Percentiles rank a stretch among this genome's conserved stretches.
phyloP scores from a whole-genome alignment of 257 asterid genomes.

The Penstemon eatonii region DNA sequence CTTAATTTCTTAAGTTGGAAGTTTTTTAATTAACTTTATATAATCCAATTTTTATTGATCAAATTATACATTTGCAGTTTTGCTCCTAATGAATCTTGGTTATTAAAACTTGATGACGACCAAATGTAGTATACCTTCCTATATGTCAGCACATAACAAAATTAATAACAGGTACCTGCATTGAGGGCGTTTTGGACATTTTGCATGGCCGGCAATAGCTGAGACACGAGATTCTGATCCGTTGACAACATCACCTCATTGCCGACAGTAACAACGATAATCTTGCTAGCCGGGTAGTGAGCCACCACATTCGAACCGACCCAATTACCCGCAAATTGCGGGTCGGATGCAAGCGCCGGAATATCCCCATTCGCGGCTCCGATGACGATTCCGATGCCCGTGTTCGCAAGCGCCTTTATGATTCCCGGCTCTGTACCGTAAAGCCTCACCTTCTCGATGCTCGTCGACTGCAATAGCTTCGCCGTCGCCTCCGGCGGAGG shows the following conservation, averaged over 20 bases:
- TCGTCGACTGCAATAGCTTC: slow-evolving; percentile 69
- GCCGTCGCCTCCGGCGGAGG: slow-evolving; percentile 90
- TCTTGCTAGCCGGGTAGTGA: slow-evolving; percentile 79
- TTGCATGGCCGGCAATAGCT: slow-evolving; percentile 89
- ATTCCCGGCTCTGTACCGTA: slow-evolving; percentile 91
- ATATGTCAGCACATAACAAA: too few relatives aligned
- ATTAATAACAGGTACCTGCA: slow-evolving; percentile 45
- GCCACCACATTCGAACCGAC: slow-evolving; percentile 66
- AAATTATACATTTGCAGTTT: too few relatives aligned
- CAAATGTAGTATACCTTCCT: too few relatives aligned
- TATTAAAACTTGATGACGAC: too few relatives aligned
- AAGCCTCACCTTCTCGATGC: slow-evolving; percentile 80
- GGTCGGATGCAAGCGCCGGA: slow-evolving; percentile 86
- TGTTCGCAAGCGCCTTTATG: slow-evolving; percentile 69
- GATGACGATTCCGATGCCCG: slow-evolving; percentile 82
- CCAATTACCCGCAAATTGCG: slow-evolving; percentile 87
- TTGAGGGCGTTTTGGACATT: slow-evolving; percentile 98
- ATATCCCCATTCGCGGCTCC: slow-evolving; percentile 95
- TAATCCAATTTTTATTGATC: too few relatives aligned
- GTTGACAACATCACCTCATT: slow-evolving; percentile 76
- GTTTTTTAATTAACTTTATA: too few relatives aligned
- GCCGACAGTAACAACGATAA: slow-evolving; percentile 74
- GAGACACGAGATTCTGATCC: slow-evolving; percentile 61
- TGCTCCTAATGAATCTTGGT: too few relatives aligned
- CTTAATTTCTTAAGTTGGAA: too few relatives aligned